phyloP scores from a whole-genome alignment of 768 basidiomycete genomes.

The Rubroboletus pulcherrimus region DNA sequence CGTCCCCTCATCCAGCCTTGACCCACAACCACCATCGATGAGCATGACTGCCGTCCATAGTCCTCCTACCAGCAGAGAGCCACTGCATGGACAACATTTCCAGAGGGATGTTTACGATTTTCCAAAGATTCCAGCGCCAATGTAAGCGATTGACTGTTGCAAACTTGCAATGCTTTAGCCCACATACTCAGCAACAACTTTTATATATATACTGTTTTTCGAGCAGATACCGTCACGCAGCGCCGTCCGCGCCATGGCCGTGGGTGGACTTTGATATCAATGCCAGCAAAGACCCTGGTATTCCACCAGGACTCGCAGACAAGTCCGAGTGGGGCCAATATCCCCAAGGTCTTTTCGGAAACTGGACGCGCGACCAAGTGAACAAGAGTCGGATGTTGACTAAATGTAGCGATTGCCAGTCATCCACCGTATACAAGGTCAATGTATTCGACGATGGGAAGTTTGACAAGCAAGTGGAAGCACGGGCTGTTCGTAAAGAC shows the following conservation, averaged over 20 bases:
- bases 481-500: constrained; percentile 8
- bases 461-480: constrained; percentile 15
- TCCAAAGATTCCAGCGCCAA: constrained; percentile 18
- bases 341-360: constrained; percentile 48
- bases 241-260: constrained; percentile 40
- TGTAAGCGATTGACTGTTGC: constrained; percentile 13
- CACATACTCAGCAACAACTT: not conserved
- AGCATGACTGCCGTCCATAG: not conserved
- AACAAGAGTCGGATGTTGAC: constrained; percentile 33
- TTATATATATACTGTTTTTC: not conserved
- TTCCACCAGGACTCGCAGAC: not conserved
- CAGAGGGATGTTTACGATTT: not conserved
- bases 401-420: constrained; percentile 11
- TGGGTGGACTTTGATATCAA: constrained; percentile 32
- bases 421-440: constrained; percentile 21
- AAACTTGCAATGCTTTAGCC: not conserved
- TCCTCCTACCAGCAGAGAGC: not conserved
- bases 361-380: constrained; percentile 50
- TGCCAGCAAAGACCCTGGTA: not conserved
- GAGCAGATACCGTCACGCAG: constrained; percentile 32
- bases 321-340: constrained; percentile 36
- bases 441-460: constrained; percentile 13
- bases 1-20: not conserved
- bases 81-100: not conserved
- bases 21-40: constrained; percentile 3